Percentiles rank a stretch among this genome's conserved stretches.
These are phyloP conservation scores for Wickerhamiella qilinensis DNA, from an alignment of 805 yeast species.

Conservation along the genomic window DNA sequence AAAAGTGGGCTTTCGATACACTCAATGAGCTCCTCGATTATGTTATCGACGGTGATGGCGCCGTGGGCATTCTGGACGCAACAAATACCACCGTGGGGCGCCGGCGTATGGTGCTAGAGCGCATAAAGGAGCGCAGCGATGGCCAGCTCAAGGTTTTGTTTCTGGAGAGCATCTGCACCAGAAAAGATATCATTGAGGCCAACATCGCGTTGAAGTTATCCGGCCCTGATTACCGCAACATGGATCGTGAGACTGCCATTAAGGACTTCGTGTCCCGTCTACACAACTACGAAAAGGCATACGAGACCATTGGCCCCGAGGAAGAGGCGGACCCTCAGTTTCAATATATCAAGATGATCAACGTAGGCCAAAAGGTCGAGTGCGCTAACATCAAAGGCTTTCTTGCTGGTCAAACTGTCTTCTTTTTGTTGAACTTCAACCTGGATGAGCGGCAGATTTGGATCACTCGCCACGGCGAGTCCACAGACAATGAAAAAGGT, in stretches of 20 bases:
- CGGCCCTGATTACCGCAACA: conserved; percentile 83
- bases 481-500: conserved; percentile 70
- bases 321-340: conserved; percentile 46
- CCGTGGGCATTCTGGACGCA: conserved; percentile 89
- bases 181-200: conserved; percentile 59
- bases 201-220: conserved; percentile 72
- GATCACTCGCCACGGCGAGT: conserved; percentile 92
- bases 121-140: conserved; percentile 23
- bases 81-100: conserved; percentile 70
- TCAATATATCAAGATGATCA: conserved; percentile 89
- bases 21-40: conserved; percentile 70
- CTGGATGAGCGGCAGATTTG: conserved; percentile 80
- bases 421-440: conserved; percentile 78
- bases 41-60: conserved; percentile 63
- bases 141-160: conserved; percentile 55
- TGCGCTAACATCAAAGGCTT: conserved; percentile 81
- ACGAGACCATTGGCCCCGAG: conserved; percentile 73
- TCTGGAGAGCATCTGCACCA: conserved; percentile 77
- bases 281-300: conserved; percentile 71
- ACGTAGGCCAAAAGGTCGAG: conserved; percentile 87
- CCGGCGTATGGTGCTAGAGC: conserved; percentile 41
- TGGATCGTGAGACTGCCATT: conserved; percentile 69
- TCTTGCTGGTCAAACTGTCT: conserved; percentile 82
- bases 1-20: conserved; percentile 94
- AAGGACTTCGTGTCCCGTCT: conserved; percentile 71